phyloP scores from a whole-genome alignment of 495 filamentous ascomycete genomes.

The Diplogelasinospora grovesii region DNA sequence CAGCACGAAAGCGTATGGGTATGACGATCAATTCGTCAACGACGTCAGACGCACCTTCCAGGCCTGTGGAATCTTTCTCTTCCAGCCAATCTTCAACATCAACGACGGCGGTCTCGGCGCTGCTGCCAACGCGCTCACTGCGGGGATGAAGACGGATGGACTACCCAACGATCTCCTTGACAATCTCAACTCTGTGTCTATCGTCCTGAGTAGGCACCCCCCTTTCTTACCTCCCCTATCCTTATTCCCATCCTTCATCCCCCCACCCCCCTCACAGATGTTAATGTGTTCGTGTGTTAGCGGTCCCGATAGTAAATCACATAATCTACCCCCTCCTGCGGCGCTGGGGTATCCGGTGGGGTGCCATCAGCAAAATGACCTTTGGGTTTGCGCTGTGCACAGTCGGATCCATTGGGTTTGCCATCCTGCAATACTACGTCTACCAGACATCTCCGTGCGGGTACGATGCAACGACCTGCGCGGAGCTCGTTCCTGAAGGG shows the following conservation, averaged over 20 bases:
- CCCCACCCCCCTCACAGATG: slow-evolving; percentile 4
- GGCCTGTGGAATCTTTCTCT: slow-evolving; percentile 47
- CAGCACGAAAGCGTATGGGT: slow-evolving; percentile 30
- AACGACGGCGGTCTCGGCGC: slow-evolving; percentile 40
- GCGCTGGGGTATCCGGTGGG: slow-evolving; percentile 54
- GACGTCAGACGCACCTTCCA: slow-evolving; percentile 47
- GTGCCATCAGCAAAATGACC: slow-evolving; percentile 65
- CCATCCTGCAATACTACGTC: slow-evolving; percentile 66
- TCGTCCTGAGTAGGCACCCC: slow-evolving; percentile 48
- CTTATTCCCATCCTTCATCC: not conserved
- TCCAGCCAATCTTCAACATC: slow-evolving; percentile 59
- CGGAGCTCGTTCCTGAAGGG: slow-evolving; percentile 25
- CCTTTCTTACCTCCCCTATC: not conserved
- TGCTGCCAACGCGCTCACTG: slow-evolving; percentile 47
- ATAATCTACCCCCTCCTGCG: slow-evolving; percentile 63
- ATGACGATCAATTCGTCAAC: slow-evolving; percentile 45
- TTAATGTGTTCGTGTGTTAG: slow-evolving; percentile 22
- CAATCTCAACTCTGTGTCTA: slow-evolving; percentile 65
- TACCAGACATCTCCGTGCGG: slow-evolving; percentile 51
- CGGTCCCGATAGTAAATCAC: slow-evolving; percentile 64
- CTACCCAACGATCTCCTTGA: slow-evolving; percentile 66
- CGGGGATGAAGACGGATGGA: slow-evolving; percentile 55
- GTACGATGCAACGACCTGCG: slow-evolving; percentile 35
- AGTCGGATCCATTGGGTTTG: slow-evolving; percentile 53
- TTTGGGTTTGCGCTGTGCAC: slow-evolving; percentile 63